These are phyloP conservation scores for Dalbergia cultrata DNA, from an alignment of 306 rosid species.

Conservation along the genomic window DNA sequence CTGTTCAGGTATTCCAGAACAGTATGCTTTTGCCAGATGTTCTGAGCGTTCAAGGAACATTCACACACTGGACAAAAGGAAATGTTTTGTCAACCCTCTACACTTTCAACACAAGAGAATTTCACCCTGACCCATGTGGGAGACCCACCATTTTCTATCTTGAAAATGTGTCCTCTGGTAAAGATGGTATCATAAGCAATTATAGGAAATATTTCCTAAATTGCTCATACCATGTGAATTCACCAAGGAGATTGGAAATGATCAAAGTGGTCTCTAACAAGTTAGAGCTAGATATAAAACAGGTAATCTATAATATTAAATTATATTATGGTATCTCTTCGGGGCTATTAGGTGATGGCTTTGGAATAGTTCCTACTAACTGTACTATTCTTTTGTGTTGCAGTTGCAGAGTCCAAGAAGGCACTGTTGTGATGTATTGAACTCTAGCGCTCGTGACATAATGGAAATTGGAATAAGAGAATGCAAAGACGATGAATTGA, in stretches of 20 bases:
- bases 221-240: slow-evolving; percentile 57
- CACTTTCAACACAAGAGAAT: slow-evolving; percentile 52
- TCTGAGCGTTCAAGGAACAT: slow-evolving; percentile 59
- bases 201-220: slow-evolving; percentile 57
- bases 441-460: slow-evolving; percentile 42
- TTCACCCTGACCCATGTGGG: slow-evolving; percentile 60
- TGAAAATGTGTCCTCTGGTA: slow-evolving; percentile 43
- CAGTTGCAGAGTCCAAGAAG: slow-evolving; percentile 82
- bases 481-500: slow-evolving; percentile 74
- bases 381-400: slow-evolving; percentile 13
- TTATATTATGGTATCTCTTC: background rate
- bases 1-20: slow-evolving; percentile 62
- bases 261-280: slow-evolving; percentile 65
- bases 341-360: background rate
- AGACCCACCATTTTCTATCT: slow-evolving; percentile 68
- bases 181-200: slow-evolving; percentile 44
- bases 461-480: slow-evolving; percentile 72
- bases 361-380: background rate
- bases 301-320: slow-evolving; percentile 49
- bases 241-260: slow-evolving; percentile 56
- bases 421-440: slow-evolving; percentile 74
- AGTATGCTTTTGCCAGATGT: slow-evolving; percentile 61
- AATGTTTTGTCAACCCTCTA: slow-evolving; percentile 42
- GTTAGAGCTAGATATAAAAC: slow-evolving; percentile 55
- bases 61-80: slow-evolving; percentile 55